Evolutionary conservation across 192 early-diverging fungal species (phyloP).

Genomic region (Dispira simplex): DNA sequence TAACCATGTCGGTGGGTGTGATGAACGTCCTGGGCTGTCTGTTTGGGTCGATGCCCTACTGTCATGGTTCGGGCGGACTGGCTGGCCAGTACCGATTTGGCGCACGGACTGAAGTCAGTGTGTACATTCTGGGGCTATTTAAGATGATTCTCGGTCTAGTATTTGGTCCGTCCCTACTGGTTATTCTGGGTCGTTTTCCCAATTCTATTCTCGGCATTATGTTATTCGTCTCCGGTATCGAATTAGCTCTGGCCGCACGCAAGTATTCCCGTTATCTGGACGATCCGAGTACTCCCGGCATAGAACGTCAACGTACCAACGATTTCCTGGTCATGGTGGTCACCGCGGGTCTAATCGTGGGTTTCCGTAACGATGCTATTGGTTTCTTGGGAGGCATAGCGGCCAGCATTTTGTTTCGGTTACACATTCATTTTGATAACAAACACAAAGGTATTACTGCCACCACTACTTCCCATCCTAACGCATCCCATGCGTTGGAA

Average conservation of each 20-base stretch:
- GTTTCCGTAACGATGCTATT: conserved; percentile 68
- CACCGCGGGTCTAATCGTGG: conserved; percentile 51
- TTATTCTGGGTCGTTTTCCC: conserved; percentile 55
- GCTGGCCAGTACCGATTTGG: conserved; percentile 93
- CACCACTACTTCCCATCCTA: too few relatives aligned
- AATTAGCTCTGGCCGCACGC: conserved; percentile 43
- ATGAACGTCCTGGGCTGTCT: conserved; percentile 70
- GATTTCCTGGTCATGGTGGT: conserved; percentile 56
- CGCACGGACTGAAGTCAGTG: conserved; percentile 62
- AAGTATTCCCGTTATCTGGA: conserved; percentile 17
- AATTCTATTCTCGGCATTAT: conserved; percentile 69
- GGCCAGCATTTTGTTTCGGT: conserved; percentile 29
- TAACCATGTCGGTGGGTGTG: conserved; percentile 49
- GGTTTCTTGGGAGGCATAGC: conserved; percentile 57
- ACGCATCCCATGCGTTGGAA: too few relatives aligned
- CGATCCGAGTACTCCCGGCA: conserved; percentile 13
- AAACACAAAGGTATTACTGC: too few relatives aligned
- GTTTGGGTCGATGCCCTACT: conserved; percentile 65
- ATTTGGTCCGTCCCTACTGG: conserved; percentile 66
- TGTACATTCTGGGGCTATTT: conserved; percentile 56
- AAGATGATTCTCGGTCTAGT: conserved; percentile 72
- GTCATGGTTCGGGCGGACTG: conserved; percentile 78
- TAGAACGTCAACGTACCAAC: conserved; percentile 20
- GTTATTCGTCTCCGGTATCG: conserved; percentile 69
- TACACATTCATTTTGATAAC: not conserved